Percentiles rank a stretch among this genome's conserved stretches.
Evolutionary conservation across 805 yeast genomes (phyloP).

Genomic region (Cephaloascus albidus): DNA sequence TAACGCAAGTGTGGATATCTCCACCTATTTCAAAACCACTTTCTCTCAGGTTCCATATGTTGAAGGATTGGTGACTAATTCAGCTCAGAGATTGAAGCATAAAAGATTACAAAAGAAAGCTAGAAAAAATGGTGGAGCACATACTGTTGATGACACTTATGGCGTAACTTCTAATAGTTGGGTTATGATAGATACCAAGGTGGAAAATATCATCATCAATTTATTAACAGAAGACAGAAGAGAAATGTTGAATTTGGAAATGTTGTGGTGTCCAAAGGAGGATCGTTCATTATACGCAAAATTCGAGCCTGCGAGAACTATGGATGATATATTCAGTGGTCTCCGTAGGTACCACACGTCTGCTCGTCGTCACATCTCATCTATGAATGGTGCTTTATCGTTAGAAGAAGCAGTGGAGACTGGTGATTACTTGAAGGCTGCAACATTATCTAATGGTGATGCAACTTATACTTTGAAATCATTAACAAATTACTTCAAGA

Average conservation of each 20-base stretch:
- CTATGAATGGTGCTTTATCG: neutral
- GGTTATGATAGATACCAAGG: conserved; percentile 68
- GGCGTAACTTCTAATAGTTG: conserved; percentile 62
- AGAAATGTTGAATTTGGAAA: conserved; percentile 58
- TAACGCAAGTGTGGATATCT: conserved; percentile 56
- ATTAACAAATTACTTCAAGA: too few species aligned
- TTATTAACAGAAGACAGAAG: conserved; percentile 66
- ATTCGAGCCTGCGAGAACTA: conserved; percentile 6
- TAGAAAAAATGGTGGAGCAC: conserved; percentile 39
- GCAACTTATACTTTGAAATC: neutral
- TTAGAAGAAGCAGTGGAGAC: conserved; percentile 4
- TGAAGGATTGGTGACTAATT: conserved; percentile 66
- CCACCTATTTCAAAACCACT: conserved; percentile 46
- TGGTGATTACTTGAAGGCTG: neutral
- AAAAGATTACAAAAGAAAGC: conserved; percentile 47
- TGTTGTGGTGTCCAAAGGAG: conserved; percentile 45
- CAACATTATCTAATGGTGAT: too few species aligned
- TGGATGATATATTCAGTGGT: conserved; percentile 34
- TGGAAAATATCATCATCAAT: conserved; percentile 61
- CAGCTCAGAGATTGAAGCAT: conserved; percentile 39
- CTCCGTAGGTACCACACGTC: conserved; percentile 34
- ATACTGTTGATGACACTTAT: conserved; percentile 45
- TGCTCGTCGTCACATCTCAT: neutral
- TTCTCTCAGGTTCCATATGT: conserved; percentile 36
- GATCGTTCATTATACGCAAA: conserved; percentile 19